These are phyloP conservation scores for Kodamaea plutei DNA, from an alignment of 1,139 yeast species.

Conservation along the genomic window DNA sequence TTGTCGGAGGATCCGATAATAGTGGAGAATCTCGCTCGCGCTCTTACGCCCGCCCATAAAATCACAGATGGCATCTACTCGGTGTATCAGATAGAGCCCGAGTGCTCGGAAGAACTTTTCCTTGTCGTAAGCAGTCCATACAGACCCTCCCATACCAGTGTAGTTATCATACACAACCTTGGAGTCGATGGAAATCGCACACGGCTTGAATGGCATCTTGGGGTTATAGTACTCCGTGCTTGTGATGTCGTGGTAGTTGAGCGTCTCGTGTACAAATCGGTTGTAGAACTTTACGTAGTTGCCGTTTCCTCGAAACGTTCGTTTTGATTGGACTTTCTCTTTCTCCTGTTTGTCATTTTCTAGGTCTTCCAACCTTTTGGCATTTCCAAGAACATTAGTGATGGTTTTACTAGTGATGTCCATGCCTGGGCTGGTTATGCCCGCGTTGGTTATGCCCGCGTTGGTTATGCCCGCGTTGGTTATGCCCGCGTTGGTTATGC, in stretches of 20 bases:
- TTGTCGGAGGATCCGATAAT: slow-evolving; percentile 36
- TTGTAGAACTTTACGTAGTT: slow-evolving; percentile 17
- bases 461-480: no score
- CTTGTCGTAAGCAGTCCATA: slow-evolving; percentile 41
- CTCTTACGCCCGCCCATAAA: slow-evolving; percentile 36
- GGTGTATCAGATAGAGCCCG: slow-evolving; percentile 45
- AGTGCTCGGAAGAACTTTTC: slow-evolving; percentile 39
- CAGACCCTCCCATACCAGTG: slow-evolving; percentile 17
- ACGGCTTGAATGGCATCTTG: slow-evolving; percentile 2
- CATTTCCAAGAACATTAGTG: no score
- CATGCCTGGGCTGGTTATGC: no score
- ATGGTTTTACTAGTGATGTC: no score
- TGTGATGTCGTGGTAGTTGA: slow-evolving; percentile 6
- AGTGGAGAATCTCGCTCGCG: slow-evolving; percentile 40
- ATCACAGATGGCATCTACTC: slow-evolving; percentile 36
- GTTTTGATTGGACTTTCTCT: slow-evolving; percentile 3
- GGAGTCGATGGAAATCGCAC: slow-evolving; percentile 10
- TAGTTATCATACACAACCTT: slow-evolving; percentile 6
- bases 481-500: no score
- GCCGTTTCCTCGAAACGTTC: slow-evolving; percentile 13
- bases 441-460: no score
- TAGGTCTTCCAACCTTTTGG: no score
- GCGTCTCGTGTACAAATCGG: slow-evolving; percentile 11
- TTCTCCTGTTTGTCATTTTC: no score
- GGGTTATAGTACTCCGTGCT: slow-evolving; percentile 4